A percentile compares a stretch with the other conserved stretches of the same genome.
These are phyloP conservation scores for Auriscalpium orientale DNA, from an alignment of 768 basidiomycete genomes.

Conservation along the genomic window DNA sequence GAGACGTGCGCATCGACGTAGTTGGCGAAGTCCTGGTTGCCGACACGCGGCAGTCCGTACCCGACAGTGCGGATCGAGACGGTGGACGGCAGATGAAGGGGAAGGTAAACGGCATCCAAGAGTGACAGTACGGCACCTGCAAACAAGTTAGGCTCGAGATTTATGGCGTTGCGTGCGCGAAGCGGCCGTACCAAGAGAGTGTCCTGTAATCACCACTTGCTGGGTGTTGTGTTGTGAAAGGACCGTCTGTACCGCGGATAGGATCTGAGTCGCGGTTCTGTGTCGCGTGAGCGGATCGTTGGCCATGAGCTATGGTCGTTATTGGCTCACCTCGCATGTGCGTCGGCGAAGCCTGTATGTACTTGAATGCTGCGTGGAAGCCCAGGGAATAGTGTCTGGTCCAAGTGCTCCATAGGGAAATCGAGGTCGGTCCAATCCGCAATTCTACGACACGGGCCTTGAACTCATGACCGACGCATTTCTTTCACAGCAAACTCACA, in stretches of 20 bases:
- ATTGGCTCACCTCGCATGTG: constrained; percentile 29
- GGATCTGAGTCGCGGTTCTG: constrained; percentile 35
- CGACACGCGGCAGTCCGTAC: constrained; percentile 46
- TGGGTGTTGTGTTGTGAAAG: constrained; percentile 31
- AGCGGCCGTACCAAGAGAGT: not conserved
- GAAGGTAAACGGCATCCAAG: constrained; percentile 24
- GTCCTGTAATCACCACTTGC: constrained; percentile 33
- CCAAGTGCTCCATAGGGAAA: constrained; percentile 31
- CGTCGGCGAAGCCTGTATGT: constrained; percentile 47
- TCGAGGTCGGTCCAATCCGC: constrained; percentile 45
- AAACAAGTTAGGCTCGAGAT: not conserved
- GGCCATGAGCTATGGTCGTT: not conserved
- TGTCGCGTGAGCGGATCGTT: not conserved
- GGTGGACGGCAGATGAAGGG: constrained; percentile 22
- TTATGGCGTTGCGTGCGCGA: not conserved
- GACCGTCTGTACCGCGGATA: constrained; percentile 35
- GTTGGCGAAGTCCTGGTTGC: constrained; percentile 40
- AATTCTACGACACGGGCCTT: constrained; percentile 24
- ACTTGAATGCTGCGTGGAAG: constrained; percentile 34
- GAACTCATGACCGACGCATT: not conserved
- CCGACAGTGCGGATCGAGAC: constrained; percentile 35
- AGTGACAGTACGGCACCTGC: constrained; percentile 24
- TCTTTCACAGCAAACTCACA: constrained; percentile 29
- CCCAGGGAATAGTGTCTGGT: constrained; percentile 48
- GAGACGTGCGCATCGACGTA: constrained; percentile 12